Base-by-base conservation (phyloP, 2,329 filamentous ascomycete species). In the Xylaria polymorpha region DNA sequence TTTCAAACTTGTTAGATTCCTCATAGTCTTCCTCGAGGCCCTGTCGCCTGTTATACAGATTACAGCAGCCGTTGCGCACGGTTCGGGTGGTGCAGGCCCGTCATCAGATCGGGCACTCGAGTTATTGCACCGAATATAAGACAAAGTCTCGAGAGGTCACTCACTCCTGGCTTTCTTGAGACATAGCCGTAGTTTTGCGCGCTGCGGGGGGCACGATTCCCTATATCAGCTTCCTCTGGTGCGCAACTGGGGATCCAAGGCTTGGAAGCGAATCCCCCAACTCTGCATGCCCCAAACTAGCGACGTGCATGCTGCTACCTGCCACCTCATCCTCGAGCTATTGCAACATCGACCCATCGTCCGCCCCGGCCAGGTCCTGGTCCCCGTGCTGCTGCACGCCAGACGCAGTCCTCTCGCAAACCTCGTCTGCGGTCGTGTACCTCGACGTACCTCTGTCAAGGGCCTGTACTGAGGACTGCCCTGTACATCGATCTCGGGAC, bases 261-360 rank as follows among this genome's bases (percentile, higher is more conserved):
- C 68, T 68, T 70, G 65, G 61, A 67, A 71, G 71, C 63, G 57
- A 72, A 71, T 68, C 71, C 75, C 74, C 75, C 73, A 77, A 77
- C 72, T 74, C 70, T 74, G 71, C 71, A 77, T 79, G 75, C 80
- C 82, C 82, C 80, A 74, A 81, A 83, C 75, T 76, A 81, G 81
- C 80, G 76, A 81, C 81, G 75, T 84, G 83, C 83, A 84, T 83
- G 79, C 77, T 83, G 79, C 77, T 75, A 75, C 76, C 79, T 83
- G 82, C 81, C 82, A 84, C 80, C 80, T 83, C 81, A 83, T 78
- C 79, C 80, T 79, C 80, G 79, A 79, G 77, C 78, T 78, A 78
- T 79, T 80, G 77, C 80, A 79, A 79, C 79, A 80, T 76, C 77
- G 77, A 78, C 77, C 79, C 78, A 79, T 79, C 77, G 76, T 77